phyloP scores from a whole-genome alignment of 2,329 filamentous ascomycete species.

The Botrytis elliptica region DNA sequence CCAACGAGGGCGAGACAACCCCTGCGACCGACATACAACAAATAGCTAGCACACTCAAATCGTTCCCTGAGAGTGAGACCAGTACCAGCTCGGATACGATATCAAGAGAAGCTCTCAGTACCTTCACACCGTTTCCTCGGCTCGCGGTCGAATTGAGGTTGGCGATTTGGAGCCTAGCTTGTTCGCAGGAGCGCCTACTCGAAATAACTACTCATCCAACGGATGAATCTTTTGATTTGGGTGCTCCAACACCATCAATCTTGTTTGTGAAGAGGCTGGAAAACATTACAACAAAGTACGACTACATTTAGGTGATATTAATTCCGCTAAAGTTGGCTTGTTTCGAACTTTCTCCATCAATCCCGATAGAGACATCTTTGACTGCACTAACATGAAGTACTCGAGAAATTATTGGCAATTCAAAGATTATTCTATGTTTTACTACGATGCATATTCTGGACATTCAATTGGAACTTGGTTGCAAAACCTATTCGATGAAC shows the following conservation, averaged over 20 bases:
- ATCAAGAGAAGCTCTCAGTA: neutral
- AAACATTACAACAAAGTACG: neutral
- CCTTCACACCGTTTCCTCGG: neutral
- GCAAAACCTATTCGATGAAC: neutral
- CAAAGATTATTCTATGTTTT: too few species aligned
- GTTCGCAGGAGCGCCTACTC: neutral
- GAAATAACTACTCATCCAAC: neutral
- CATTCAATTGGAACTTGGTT: neutral
- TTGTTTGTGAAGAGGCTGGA: neutral
- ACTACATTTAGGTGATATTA: neutral
- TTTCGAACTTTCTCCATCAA: neutral
- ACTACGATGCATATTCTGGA: neutral
- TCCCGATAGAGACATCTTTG: neutral
- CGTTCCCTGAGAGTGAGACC: neutral
- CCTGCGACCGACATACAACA: neutral
- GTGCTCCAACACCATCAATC: neutral
- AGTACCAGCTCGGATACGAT: neutral
- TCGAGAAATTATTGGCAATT: accelerated
- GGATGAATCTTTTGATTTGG: neutral
- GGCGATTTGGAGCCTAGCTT: neutral
- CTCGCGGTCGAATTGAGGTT: neutral
- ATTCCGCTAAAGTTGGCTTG: neutral
- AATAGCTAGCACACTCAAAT: neutral
- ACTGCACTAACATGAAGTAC: too few species aligned
- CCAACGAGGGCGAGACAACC: neutral